phyloP scores from a whole-genome alignment of 75 land plant genomes.

The Adiantum capillusveneris region DNA sequence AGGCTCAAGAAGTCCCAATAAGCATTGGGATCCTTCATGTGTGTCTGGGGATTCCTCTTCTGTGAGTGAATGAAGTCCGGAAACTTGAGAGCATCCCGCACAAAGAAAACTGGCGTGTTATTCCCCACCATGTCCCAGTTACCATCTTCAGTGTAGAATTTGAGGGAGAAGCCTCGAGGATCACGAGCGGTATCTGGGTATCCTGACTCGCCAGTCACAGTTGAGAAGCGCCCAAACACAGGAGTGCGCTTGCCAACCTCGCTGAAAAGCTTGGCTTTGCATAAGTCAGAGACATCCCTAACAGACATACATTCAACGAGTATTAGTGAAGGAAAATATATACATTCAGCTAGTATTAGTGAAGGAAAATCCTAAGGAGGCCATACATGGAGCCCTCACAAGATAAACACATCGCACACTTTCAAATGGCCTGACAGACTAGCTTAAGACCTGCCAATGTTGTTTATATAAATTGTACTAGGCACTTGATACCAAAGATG shows the following conservation, averaged over 20 bases:
- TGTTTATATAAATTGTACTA: no score
- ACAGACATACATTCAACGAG: neutral
- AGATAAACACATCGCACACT: no score
- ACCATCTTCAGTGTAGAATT: slow-evolving; percentile 33
- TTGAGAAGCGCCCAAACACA: slow-evolving; percentile 19
- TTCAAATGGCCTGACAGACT: no score
- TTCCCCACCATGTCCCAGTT: slow-evolving; percentile 36
- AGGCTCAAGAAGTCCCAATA: slow-evolving; percentile 32
- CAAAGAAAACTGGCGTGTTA: slow-evolving; percentile 30
- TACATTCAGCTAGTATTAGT: no score
- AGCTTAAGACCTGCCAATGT: no score
- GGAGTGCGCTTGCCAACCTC: slow-evolving; percentile 21
- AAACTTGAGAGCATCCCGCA: slow-evolving; percentile 23
- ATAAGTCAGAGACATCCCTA: slow-evolving; percentile 18
- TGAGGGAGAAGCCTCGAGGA: slow-evolving; percentile 24
- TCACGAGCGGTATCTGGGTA: slow-evolving; percentile 20
- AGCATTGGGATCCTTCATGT: slow-evolving; percentile 26
- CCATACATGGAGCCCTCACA: no score
- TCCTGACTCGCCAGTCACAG: slow-evolving; percentile 23
- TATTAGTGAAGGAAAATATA: no score
- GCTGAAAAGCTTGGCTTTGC: slow-evolving; percentile 7
- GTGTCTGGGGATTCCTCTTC: slow-evolving; percentile 24
- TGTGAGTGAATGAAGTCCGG: slow-evolving; percentile 29
- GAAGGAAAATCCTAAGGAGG: no score
- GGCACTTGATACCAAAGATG: no score